Base-by-base conservation (phyloP, 495 filamentous ascomycete genomes). In the Hypomontagnella monticulosa region DNA sequence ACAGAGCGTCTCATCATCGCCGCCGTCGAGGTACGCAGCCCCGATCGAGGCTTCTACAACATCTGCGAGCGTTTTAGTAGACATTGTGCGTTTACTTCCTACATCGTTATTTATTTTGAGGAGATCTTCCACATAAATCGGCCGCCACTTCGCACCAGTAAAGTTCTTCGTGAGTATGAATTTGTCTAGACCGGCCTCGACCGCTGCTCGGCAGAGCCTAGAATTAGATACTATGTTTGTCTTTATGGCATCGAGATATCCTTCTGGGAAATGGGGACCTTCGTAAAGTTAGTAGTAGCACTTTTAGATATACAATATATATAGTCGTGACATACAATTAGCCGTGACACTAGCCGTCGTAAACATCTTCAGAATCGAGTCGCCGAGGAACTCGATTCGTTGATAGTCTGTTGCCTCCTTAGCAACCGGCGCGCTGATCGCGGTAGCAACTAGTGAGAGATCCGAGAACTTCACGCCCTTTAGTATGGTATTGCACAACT, bases 31-130 rank as follows among this genome's bases (percentile, higher is more conserved):
- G 67, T 84, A 96, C 1, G 91, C 81, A 0, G 91, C 90, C 1
- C 92, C 95, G 34, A 97, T 89, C 0, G 97, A 79, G 0, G 81
- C 86, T 73, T 99, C 95, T 9, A 97, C 85, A 0, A 97, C 91
- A 64, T 99, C 95, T 4, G 95, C 95, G 10, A 97, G 83, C 1
- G 88, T 86, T 70, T 99, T 99, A 5, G 85, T 89, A 1, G 91
- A 89, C 20, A 93, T 70, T 3, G 77, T 37, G 43, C 67, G 66
- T 69, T 32, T 63, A 41, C 2, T 73, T 48, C 10, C 56, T 12
- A 16, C 40, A 18, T 49, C 36, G 4, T 38, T 43, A 4, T 58
- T 54, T 19, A 56, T 23, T 10, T 73, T 50, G 14, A 83, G 69
- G 10, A 85, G 48, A n/a, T 88, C 76, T 3, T 85, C 80, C 3